phyloP scores from a whole-genome alignment of 2,329 filamentous ascomycete species.

The Camillea tinctor region DNA sequence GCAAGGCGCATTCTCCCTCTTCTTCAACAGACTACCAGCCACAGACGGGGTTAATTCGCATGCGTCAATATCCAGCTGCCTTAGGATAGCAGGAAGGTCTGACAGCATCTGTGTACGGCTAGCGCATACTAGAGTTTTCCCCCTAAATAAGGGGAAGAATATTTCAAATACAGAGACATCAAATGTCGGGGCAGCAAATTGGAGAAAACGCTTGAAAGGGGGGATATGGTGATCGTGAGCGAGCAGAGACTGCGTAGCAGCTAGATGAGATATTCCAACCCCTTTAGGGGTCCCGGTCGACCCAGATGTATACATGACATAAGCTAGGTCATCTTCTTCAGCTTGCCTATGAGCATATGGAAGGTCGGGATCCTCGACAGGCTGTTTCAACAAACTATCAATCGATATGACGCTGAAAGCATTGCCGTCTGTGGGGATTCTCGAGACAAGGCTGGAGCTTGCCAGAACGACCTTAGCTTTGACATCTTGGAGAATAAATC shows the following conservation, averaged over 20 bases:
- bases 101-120: constrained; percentile 69
- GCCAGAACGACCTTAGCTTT: constrained; percentile 68
- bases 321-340: constrained; percentile 57
- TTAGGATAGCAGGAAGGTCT: constrained; percentile 69
- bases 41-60: constrained; percentile 90
- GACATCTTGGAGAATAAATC: constrained; percentile 79
- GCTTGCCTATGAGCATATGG: constrained; percentile 11
- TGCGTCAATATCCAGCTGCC: constrained; percentile 68
- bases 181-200: constrained; percentile 90
- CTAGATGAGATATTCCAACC: constrained; percentile 75
- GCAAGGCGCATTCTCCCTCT: constrained; percentile 63
- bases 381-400: constrained; percentile 16
- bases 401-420: constrained; percentile 38
- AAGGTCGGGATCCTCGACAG: neutral
- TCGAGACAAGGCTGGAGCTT: constrained; percentile 45
- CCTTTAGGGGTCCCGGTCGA: constrained; percentile 89
- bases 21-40: constrained; percentile 70
- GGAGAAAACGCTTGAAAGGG: constrained; percentile 73
- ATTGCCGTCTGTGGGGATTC: constrained; percentile 35
- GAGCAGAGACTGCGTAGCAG: constrained; percentile 77
- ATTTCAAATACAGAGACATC: constrained; percentile 95
- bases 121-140: constrained; percentile 70
- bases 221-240: constrained; percentile 81
- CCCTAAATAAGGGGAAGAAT: constrained; percentile 80
- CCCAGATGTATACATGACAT: constrained; percentile 92